Evolutionary conservation across 768 basidiomycete genomes (phyloP).

Genomic region (Boletus rubescentipes): DNA sequence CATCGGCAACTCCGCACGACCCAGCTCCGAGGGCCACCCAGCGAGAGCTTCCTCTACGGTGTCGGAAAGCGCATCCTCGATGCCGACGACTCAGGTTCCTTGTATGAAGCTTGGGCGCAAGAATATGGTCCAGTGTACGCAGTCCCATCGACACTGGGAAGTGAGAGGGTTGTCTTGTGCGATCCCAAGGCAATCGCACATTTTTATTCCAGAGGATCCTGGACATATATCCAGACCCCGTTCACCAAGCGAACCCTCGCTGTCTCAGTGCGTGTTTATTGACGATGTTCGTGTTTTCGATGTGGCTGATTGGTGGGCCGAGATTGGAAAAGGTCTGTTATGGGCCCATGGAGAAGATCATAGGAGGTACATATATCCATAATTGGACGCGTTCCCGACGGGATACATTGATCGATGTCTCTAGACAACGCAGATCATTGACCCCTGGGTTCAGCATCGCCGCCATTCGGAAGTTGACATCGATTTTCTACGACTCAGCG

Average conservation of each 20-base stretch:
- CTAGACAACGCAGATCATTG: not conserved
- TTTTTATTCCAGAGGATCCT: not conserved
- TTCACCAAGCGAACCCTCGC: slow-evolving; percentile 36
- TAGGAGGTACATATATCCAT: not conserved
- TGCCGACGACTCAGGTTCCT: not conserved
- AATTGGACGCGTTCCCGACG: slow-evolving; percentile 14
- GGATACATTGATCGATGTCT: not conserved
- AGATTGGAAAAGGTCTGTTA: slow-evolving; percentile 31
- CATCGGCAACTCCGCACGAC: slow-evolving; percentile 19
- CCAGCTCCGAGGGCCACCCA: slow-evolving; percentile 13
- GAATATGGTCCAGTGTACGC: slow-evolving; percentile 12
- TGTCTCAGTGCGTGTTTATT: not conserved
- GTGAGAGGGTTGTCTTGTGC: slow-evolving; percentile 16
- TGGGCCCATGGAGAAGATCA: not conserved
- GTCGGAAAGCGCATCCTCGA: not conserved
- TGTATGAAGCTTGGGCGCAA: slow-evolving; percentile 19
- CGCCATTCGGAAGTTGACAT: not conserved
- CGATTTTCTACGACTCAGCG: slow-evolving; percentile 8
- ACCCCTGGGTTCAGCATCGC: not conserved
- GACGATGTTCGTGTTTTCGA: not conserved
- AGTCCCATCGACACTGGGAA: slow-evolving; percentile 8
- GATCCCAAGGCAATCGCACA: slow-evolving; percentile 38
- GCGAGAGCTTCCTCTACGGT: not conserved
- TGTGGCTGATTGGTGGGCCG: not conserved
- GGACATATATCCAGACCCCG: slow-evolving; percentile 41